Base-by-base conservation (phyloP, 1,284 basidiomycete species). In the Peniophora sp. region DNA sequence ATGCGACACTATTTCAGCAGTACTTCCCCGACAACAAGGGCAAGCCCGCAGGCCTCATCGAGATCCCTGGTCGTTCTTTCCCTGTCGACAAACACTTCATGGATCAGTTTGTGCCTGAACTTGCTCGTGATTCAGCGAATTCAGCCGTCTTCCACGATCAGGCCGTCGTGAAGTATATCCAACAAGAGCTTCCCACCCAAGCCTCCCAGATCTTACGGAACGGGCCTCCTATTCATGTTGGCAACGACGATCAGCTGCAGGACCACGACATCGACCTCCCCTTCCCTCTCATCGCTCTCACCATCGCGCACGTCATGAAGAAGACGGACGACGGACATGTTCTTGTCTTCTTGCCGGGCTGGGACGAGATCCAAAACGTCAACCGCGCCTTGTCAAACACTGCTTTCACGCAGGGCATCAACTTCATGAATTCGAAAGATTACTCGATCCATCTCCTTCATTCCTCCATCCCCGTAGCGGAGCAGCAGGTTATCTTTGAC, bases 51-150 rank as follows among this genome's bases (percentile, higher is more conserved):
- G 79, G 79, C 34, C 83, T 94, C 19, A 79, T 93, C 49, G 87
- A 93, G 55, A 75, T 97, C 23, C 92, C 94, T n/a, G 95, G 95
- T 46, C 85, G 94, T 25, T 90, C 92, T 11, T 97, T 85, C 74
- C 93, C 95, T 3, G 94, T 97, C 35, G 68, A 80, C 39, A 87
- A 88, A 63, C 72, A 83, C 58, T 94, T 86, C 68, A 69, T 97
- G 63, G 91, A 96, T 41, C 89, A 94, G 57, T 88, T 85, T 61
- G 62, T 92, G 2, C 68, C 76, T 0, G 67, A 75, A 27, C 63
- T 94, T 22, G 62, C 71, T 25, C 56, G 65, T 12, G 66, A 72
- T 27, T 64, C 70, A 5, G 59, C 61, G 38, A 65, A 60, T 45
- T 58, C 70, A 0, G 92, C 90, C 89, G 81, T 94, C 0, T 85